Base-by-base conservation (phyloP, 371 early-diverging fungal species). In the Blakeslea trispora region DNA sequence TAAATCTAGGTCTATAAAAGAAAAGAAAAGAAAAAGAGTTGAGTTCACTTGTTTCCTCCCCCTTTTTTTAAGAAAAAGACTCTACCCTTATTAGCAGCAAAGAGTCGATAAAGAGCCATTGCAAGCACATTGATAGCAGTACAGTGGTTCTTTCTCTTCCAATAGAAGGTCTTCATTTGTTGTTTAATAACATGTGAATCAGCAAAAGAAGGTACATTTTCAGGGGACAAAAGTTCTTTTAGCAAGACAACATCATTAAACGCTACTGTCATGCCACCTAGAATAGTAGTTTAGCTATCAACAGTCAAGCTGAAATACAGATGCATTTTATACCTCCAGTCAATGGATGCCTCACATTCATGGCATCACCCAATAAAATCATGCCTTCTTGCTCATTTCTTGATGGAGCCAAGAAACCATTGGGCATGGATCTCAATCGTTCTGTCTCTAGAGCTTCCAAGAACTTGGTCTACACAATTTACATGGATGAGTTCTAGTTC, bases 251-350 rank as follows among this genome's bases (percentile, higher is more conserved):
- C 90, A 68, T 97, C 97, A 72, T 90, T 90, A 48, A 94, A 79
- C 5, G 89, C 96, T 0, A 97, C 91, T 0, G 97, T 95, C 97
- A 97, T 97, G n/a, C 97, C 97, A 56, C 87, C 93, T 53, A 49
- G 15, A 39, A 14, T 15, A 40, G n/a, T n/a, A n/a, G n/a, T n/a
- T n/a, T n/a, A n/a, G n/a, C n/a, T n/a, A n/a, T n/a, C 2, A 45
- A 13, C 4, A 14, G 24, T 14, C 2, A 35, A 21, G 4, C 23
- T 32, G 15, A 4, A 10, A 10, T 47, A 11, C 21, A 15, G 14
- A 18, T 35, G 2, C 15, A 37, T 32, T 48, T 35, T 32, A 15
- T 47, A 56, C 59, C 67, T 28, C 96, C 96, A 1, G 95, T 95
- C 53, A 96, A 76, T 8, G 95, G 94, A 54, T 95, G 94, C 32